phyloP scores from a whole-genome alignment of 176 grass and related monocot genomes.

The Ananas comosus region DNA sequence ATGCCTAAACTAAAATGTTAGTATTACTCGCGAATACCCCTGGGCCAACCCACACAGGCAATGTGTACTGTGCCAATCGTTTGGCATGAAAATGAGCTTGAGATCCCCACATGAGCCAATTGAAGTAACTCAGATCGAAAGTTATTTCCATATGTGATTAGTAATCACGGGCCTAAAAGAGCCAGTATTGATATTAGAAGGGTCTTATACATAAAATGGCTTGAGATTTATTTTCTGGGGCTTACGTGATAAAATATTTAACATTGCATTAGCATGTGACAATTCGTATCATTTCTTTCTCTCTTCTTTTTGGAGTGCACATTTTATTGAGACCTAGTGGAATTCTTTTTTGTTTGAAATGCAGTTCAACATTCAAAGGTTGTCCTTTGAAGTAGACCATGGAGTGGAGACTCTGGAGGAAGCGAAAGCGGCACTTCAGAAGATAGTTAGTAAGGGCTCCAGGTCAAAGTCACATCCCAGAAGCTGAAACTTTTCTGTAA shows the following conservation, averaged over 20 bases:
- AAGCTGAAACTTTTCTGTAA: slow-evolving; percentile 4
- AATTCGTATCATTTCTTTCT: not conserved
- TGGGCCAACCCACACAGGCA: not conserved
- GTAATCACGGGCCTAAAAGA: no score
- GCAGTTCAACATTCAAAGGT: slow-evolving; percentile 89
- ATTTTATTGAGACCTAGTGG: not conserved
- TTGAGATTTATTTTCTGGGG: no score
- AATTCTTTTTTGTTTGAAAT: not conserved
- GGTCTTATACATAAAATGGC: no score
- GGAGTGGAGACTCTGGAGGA: slow-evolving; percentile 88
- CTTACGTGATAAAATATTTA: no score
- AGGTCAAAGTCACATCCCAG: slow-evolving; percentile 22
- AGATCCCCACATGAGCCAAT: no score
- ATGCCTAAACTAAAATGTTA: not conserved
- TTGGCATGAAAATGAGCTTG: not conserved
- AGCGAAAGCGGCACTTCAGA: slow-evolving; percentile 79
- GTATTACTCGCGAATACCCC: not conserved
- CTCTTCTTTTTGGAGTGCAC: not conserved
- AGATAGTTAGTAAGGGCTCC: slow-evolving; percentile 53
- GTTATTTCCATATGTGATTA: no score
- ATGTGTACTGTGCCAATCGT: not conserved
- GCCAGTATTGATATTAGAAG: no score
- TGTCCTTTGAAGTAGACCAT: slow-evolving; percentile 72
- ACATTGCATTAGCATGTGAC: no score
- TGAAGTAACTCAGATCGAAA: no score